phyloP scores from a whole-genome alignment of 2,329 filamentous ascomycete species.

The Zymoseptoria ardabiliae region DNA sequence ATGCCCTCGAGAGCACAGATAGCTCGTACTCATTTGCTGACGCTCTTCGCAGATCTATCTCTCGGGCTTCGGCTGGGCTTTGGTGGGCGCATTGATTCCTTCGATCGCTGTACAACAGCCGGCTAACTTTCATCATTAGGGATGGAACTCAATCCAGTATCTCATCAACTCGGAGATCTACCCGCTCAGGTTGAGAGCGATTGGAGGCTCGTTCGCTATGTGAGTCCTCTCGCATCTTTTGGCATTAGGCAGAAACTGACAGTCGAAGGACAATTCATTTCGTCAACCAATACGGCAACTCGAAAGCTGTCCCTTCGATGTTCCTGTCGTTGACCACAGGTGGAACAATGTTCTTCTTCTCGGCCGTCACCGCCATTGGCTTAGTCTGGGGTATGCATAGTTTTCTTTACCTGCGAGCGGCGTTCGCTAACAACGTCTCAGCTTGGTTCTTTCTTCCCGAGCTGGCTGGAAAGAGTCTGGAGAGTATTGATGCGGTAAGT shows the following conservation, averaged over 20 bases:
- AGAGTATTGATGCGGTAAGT: slow-evolving; percentile 45
- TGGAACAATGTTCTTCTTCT: slow-evolving; percentile 74
- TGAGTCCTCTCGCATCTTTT: not conserved
- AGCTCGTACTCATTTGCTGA: too few relatives aligned
- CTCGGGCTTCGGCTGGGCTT: slow-evolving; percentile 61
- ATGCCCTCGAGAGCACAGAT: not conserved
- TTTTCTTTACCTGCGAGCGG: slow-evolving; percentile 71
- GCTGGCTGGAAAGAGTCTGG: slow-evolving; percentile 46
- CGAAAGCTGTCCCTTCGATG: slow-evolving; percentile 58
- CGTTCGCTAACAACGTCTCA: slow-evolving; percentile 55
- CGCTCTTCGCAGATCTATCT: slow-evolving; percentile 36
- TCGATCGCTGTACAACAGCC: not conserved
- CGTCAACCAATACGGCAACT: slow-evolving; percentile 64
- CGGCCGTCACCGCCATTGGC: slow-evolving; percentile 59
- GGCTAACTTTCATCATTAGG: slow-evolving; percentile 20
- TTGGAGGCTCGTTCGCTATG: slow-evolving; percentile 71
- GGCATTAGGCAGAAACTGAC: not conserved
- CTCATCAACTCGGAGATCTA: slow-evolving; percentile 72
- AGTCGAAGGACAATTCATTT: slow-evolving; percentile 56
- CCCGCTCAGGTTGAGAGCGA: slow-evolving; percentile 58
- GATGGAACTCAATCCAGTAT: slow-evolving; percentile 50
- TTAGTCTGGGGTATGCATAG: slow-evolving; percentile 44
- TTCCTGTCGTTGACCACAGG: slow-evolving; percentile 46
- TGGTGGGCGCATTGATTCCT: slow-evolving; percentile 25
- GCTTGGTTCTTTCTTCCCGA: slow-evolving; percentile 54